Evolutionary conservation across 2,329 filamentous ascomycete genomes (phyloP), one percentile per base, ranked within the genome.

Genomic region (Pseudonectria buxi): DNA sequence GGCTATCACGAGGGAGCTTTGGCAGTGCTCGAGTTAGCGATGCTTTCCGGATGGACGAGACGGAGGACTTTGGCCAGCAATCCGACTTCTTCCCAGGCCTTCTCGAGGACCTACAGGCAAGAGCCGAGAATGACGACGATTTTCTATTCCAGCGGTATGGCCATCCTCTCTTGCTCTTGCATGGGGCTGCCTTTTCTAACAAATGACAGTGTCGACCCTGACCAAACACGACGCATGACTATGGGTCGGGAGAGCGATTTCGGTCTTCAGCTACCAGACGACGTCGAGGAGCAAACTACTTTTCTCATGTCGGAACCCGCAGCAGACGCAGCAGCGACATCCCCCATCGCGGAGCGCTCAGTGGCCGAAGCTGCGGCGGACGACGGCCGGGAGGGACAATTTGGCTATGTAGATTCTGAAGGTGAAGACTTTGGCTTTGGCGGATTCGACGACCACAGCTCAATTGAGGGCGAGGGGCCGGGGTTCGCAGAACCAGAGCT

Each of bases 11-110:
- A 36, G 71, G 67, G 2, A 78, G 72, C 41, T 58, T 78, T 43
- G 73, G 68, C 0, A 76, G 69, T 40, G 56, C 67, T 35, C 62
- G 69, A 15, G 63, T 71, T 52, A 80, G 74, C 47, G 76, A 79
- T 50, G 69, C 62, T 28, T 69, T 67, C 35, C 54, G 58, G 14
- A 45, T 46, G 16, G 55, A 67, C 13, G 49, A 52, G 4, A 65
- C 63, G 2, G 64, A 66, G 3, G 65, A 68, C 25, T 54, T 63
- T 4, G 65, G 62, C 0, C 59, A 68, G 10, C 65, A 68, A 39
- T 69, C 69, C 0, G 72, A 68, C 3, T 75, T 76, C 46, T 76
- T 76, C 36, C 69, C 72, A 0, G 65, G 63, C 2, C 55, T 68
- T 6, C 45, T 69, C 7, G 62, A 69, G 27, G 65, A 71, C 33